Evolutionary conservation across 441 rosid species (phyloP).

Genomic region (Eutrema salsugineum): DNA sequence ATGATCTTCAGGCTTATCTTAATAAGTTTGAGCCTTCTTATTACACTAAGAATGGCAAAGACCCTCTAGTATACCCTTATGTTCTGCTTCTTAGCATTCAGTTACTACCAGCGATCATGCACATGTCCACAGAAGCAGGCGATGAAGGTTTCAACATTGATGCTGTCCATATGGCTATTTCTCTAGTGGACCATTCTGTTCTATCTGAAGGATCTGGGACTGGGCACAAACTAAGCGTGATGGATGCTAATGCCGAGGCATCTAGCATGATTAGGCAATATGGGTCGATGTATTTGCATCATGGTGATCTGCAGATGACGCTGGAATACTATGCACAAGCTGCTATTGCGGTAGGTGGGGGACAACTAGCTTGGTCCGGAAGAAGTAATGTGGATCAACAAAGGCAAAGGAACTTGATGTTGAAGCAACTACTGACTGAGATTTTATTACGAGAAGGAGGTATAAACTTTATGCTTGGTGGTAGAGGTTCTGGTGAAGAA

Average conservation of each 20-base stretch:
- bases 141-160: constrained; percentile 65
- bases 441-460: constrained; percentile 76
- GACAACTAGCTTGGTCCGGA: constrained; percentile 68
- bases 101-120: constrained; percentile 58
- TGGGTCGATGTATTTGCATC: constrained; percentile 62
- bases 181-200: constrained; percentile 65
- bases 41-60: constrained; percentile 82
- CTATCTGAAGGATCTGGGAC: constrained; percentile 52
- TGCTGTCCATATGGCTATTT: constrained; percentile 65
- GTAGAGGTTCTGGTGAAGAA: constrained; percentile 78
- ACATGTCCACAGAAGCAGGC: constrained; percentile 64
- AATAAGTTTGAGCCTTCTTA: constrained; percentile 82
- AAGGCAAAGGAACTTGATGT: constrained; percentile 72
- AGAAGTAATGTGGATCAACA: constrained; percentile 74
- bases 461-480: constrained; percentile 62
- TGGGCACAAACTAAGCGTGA: constrained; percentile 51
- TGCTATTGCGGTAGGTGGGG: constrained; percentile 84
- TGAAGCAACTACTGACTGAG: constrained; percentile 81
- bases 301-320: constrained; percentile 61
- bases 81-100: constrained; percentile 74
- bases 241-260: constrained; percentile 79
- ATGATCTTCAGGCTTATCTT: constrained; percentile 77
- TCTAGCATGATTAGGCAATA: constrained; percentile 71
- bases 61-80: constrained; percentile 79
- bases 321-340: constrained; percentile 88